Base-by-base conservation (phyloP, 768 basidiomycete genomes). In the Cyclocybe cylindracea region DNA sequence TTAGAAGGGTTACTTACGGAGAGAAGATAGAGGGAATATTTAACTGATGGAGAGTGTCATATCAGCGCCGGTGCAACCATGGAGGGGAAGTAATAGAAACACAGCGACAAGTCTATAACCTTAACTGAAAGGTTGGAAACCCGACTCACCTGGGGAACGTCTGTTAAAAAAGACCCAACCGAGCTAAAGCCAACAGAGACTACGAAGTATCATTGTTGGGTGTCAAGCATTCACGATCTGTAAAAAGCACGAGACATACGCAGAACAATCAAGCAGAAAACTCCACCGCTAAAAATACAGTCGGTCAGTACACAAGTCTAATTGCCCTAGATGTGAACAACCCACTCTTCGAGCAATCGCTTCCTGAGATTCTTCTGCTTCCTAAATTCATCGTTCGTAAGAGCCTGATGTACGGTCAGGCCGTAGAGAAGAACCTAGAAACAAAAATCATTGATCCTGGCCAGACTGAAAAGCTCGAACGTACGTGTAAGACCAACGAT, bases 241-340 rank as follows among this genome's bases (percentile, higher is more conserved):
- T 9, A n/a, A 13, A 44, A 43, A 24, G 16, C 19, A 37, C 10
- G 6, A 33, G 35, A 51, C 48, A 13, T 53, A 57, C 74, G 63
- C 32, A 75, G 68, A 10, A 74, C 71, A 5, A 77, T 66, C 31
- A 73, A 62, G 54, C 74, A 77, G 46, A 75, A 75, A 37, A 73
- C 63, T 16, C 75, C 73, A 7, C 73, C 75, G 44, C 75, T 75
- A 16, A 11, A 35, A 46, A 51, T 14, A 34, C 10, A 31, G 9
- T 24, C 24, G 5, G 5, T 24, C 24, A 41, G 7, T 0, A 43
- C 44, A 35, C 8, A 39, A 19, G 4, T 14, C 13, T 10, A n/a
- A 14, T 13, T 10, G 37, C 18, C 29, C 32, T 6, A 39, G 36
- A 33, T n/a, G 35, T 19, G 10, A n/a, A 46, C 39, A 16, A 57